Evolutionary conservation across 768 basidiomycete species (phyloP).

Genomic region (Cytidiella melzeri): DNA sequence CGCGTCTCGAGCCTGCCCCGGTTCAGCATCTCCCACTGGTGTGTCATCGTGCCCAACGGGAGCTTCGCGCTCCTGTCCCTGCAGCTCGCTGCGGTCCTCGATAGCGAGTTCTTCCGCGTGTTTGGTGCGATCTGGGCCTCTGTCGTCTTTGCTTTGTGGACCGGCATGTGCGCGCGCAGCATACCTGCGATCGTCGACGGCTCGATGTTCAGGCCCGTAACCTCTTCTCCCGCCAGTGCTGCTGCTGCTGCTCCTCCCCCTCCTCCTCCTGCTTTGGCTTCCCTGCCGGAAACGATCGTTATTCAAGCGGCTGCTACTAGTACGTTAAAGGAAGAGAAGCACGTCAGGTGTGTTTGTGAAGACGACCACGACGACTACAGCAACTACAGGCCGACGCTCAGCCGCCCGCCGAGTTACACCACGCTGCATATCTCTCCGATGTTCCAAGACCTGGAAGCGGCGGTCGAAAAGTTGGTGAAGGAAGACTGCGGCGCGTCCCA

Average conservation of each 20-base stretch:
- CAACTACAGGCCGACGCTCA: background rate
- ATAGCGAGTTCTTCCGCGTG: slow-evolving; percentile 42
- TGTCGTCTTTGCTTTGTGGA: slow-evolving; percentile 39
- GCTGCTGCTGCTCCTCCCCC: background rate
- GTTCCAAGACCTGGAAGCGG: background rate
- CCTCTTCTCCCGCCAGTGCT: background rate
- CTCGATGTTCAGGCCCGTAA: slow-evolving; percentile 32
- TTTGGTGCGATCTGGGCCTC: slow-evolving; percentile 49
- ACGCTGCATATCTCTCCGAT: background rate
- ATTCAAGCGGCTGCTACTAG: background rate
- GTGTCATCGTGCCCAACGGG: slow-evolving; percentile 50
- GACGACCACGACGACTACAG: background rate
- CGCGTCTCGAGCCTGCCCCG: slow-evolving; percentile 26
- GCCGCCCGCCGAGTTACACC: background rate
- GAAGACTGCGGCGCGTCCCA: too few relatives aligned
- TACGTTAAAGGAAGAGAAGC: background rate
- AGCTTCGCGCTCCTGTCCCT: slow-evolving; percentile 44
- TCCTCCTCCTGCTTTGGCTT: background rate
- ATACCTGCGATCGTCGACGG: slow-evolving; percentile 40
- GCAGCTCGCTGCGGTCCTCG: slow-evolving; percentile 40
- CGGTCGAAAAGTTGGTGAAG: background rate
- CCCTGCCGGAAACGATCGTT: background rate
- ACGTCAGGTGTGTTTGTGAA: background rate
- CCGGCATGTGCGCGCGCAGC: slow-evolving; percentile 31
- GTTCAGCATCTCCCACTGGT: slow-evolving; percentile 48